A percentile compares a stretch with the other conserved stretches of the same genome.
These are phyloP conservation scores for Coprinopsis marcescibilis DNA, from an alignment of 768 basidiomycete species.

Conservation along the genomic window DNA sequence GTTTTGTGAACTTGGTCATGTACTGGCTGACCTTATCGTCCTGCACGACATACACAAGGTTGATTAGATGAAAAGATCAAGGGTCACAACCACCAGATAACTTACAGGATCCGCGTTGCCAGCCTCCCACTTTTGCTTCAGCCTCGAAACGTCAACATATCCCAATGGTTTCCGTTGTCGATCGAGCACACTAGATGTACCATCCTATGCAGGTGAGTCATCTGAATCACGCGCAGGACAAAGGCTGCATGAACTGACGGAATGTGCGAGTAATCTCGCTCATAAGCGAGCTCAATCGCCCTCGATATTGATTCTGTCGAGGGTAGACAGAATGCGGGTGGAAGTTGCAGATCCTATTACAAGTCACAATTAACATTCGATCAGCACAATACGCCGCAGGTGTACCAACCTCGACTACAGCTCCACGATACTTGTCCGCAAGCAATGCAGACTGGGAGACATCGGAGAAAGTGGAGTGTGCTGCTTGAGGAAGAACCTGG, in stretches of 20 bases:
- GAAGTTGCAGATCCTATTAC: conserved; percentile 66
- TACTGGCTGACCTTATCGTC: conserved; percentile 63
- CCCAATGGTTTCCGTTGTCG: conserved; percentile 70
- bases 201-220: neutral
- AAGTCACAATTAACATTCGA: neutral
- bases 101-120: conserved; percentile 66
- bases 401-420: conserved; percentile 77
- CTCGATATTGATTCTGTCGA: conserved; percentile 62
- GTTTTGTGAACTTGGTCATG: conserved; percentile 74
- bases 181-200: conserved; percentile 62
- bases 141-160: conserved; percentile 69
- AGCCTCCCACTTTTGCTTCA: conserved; percentile 78
- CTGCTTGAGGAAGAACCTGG: neutral
- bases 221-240: neutral
- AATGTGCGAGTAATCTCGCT: conserved; percentile 90
- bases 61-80: neutral
- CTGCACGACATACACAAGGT: conserved; percentile 27
- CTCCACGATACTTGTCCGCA: conserved; percentile 73
- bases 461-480: neutral
- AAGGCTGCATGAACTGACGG: conserved; percentile 45
- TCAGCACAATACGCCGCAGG: neutral
- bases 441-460: neutral
- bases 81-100: conserved; percentile 18
- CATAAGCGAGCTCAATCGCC: conserved; percentile 85
- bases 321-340: conserved; percentile 83